A percentile compares a stretch with the other conserved stretches of the same genome.
Conservation (phyloP, 192 early-diverging fungal species). For the Backusella luteola region DNA sequence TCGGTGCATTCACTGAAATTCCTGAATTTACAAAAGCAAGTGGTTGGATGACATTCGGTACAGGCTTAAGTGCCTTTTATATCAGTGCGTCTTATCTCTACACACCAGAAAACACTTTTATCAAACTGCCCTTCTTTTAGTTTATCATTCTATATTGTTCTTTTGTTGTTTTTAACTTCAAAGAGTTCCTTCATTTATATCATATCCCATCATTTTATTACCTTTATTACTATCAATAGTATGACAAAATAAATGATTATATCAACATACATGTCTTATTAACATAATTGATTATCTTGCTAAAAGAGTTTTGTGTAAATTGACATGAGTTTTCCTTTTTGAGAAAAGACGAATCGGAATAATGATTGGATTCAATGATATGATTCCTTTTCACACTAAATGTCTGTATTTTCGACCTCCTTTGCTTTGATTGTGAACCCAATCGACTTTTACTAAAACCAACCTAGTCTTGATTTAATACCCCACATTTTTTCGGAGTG, state of each 20-base stretch:
- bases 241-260: background rate
- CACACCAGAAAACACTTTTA: background rate
- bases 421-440: background rate
- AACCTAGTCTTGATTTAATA: background rate
- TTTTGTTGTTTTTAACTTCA: background rate
- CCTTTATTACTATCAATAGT: background rate
- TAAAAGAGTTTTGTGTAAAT: background rate
- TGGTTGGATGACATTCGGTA: conserved; percentile 25
- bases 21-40: conserved; percentile 1
- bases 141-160: background rate
- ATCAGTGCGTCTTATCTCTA: conserved; percentile 12
- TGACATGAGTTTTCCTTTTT: background rate
- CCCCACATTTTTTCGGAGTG: background rate
- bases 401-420: background rate
- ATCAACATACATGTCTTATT: background rate
- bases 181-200: background rate
- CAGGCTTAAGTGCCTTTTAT: conserved; percentile 18
- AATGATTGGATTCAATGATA: background rate
- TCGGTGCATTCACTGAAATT: conserved; percentile 10
- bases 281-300: background rate
- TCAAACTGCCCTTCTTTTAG: conserved; percentile 21
- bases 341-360: background rate
- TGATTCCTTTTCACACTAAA: background rate
- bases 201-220: background rate
- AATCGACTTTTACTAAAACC: background rate